phyloP scores from a whole-genome alignment of 1,284 basidiomycete genomes.

The Moesziomyces sp. region DNA sequence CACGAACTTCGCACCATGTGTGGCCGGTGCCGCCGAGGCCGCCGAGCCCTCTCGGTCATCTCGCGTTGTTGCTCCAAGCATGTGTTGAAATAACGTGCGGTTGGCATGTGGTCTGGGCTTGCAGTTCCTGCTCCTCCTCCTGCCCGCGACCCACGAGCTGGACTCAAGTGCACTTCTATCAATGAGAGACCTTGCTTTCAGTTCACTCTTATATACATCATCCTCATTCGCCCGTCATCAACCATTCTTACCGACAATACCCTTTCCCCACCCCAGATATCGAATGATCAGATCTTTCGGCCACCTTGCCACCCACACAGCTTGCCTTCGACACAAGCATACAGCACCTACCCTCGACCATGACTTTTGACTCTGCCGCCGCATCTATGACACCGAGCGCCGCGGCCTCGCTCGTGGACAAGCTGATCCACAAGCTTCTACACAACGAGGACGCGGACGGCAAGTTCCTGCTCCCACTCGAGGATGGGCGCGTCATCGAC shows the following conservation, averaged over 20 bases:
- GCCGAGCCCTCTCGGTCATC: slow-evolving; percentile 2
- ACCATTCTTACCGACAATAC: too few relatives aligned
- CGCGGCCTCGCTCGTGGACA: slow-evolving; percentile 20
- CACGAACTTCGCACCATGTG: not conserved
- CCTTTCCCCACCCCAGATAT: too few relatives aligned
- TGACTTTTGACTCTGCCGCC: slow-evolving; percentile 8
- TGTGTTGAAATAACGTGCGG: too few relatives aligned
- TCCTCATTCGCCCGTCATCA: too few relatives aligned
- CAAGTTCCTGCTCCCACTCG: slow-evolving; percentile 72
- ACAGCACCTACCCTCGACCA: not conserved
- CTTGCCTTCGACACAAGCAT: not conserved
- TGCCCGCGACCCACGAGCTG: too few relatives aligned
- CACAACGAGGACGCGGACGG: slow-evolving; percentile 75
- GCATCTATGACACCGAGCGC: slow-evolving; percentile 11
- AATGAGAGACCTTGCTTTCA: too few relatives aligned
- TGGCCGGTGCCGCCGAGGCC: too few relatives aligned
- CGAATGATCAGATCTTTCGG: not conserved
- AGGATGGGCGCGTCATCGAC: slow-evolving; percentile 75
- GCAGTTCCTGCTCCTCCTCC: too few relatives aligned
- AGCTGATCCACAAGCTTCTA: slow-evolving; percentile 46
- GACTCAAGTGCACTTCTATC: not conserved
- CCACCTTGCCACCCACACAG: not conserved
- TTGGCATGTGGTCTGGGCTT: too few relatives aligned
- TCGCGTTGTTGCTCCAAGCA: not conserved
- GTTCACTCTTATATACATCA: too few relatives aligned